Evolutionary conservation across 2,329 filamentous ascomycete genomes (phyloP).

Genomic region (Drechslerella dactyloides): DNA sequence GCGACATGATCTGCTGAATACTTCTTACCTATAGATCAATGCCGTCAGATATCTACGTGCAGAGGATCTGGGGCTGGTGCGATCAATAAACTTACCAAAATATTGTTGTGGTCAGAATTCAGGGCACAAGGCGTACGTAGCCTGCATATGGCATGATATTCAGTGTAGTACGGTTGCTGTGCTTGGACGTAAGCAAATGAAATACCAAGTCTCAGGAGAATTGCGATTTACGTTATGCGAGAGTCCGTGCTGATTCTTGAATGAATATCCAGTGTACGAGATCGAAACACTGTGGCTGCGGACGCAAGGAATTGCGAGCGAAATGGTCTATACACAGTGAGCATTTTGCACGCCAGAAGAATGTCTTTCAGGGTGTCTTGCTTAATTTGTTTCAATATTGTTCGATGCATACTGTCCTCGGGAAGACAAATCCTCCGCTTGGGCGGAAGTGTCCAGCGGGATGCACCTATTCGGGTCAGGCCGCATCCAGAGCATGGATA

Average conservation of each 20-base stretch:
- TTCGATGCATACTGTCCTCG: background rate
- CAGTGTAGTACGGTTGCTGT: constrained; percentile 1
- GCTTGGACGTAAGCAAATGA: constrained; percentile 17
- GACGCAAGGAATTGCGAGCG: background rate
- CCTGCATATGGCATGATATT: too few species aligned
- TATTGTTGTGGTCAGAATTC: too few species aligned
- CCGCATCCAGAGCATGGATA: background rate
- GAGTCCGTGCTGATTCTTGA: constrained; percentile 21
- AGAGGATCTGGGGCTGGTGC: too few species aligned
- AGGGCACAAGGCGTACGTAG: too few species aligned
- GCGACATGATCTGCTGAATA: background rate
- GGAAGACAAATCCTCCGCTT: background rate
- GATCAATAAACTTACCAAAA: too few species aligned
- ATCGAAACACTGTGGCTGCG: background rate
- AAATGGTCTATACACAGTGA: too few species aligned
- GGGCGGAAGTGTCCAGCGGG: background rate
- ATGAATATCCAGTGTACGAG: too few species aligned
- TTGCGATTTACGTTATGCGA: constrained; percentile 6
- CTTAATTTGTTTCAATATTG: background rate
- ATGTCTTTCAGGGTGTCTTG: background rate
- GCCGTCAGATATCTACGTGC: too few species aligned
- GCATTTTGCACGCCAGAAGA: too few species aligned
- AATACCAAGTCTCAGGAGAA: constrained; percentile 9
- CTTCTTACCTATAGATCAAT: too few species aligned
- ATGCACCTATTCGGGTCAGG: background rate